Evolutionary conservation across 805 yeast genomes (phyloP).

Genomic region (Yarrowia alimentaria): DNA sequence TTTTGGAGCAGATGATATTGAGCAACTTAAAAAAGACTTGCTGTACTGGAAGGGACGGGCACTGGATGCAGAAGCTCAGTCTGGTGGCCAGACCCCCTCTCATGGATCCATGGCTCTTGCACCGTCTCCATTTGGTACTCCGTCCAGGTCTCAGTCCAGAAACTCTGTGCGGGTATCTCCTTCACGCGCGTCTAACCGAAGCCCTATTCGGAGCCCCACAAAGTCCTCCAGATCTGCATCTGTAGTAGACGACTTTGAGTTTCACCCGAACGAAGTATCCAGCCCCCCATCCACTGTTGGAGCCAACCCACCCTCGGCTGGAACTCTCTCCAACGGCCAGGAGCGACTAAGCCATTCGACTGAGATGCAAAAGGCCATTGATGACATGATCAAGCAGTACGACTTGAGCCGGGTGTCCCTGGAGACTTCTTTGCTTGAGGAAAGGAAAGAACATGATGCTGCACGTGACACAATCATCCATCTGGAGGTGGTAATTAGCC

Average conservation of each 20-base stretch:
- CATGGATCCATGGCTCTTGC: too few relatives aligned
- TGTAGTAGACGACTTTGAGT: neutral
- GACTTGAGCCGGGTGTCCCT: slow-evolving; percentile 4
- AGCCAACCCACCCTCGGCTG: too few relatives aligned
- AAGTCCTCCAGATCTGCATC: too few relatives aligned
- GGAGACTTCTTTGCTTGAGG: slow-evolving; percentile 1
- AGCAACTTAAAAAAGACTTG: slow-evolving; percentile 31
- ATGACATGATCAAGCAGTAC: slow-evolving; percentile 22
- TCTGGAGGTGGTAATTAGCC: neutral
- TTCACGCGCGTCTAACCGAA: neutral
- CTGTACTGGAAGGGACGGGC: slow-evolving; percentile 29
- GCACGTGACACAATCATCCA: neutral
- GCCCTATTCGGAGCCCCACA: too few relatives aligned
- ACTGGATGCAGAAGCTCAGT: neutral
- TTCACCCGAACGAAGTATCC: slow-evolving; percentile 7
- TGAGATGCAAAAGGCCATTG: slow-evolving; percentile 17
- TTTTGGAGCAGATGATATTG: slow-evolving; percentile 30
- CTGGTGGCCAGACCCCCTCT: too few relatives aligned
- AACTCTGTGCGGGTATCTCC: neutral
- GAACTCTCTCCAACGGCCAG: slow-evolving; percentile 2
- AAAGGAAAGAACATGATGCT: neutral
- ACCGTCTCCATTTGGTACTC: neutral
- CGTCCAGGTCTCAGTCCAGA: neutral
- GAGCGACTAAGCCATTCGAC: slow-evolving; percentile 6
- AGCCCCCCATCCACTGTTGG: too few relatives aligned